Percentiles rank a stretch among this genome's conserved stretches.
These are phyloP conservation scores for Colletotrichum cordylinicola DNA, from an alignment of 2,329 filamentous ascomycete genomes.

Conservation along the genomic window DNA sequence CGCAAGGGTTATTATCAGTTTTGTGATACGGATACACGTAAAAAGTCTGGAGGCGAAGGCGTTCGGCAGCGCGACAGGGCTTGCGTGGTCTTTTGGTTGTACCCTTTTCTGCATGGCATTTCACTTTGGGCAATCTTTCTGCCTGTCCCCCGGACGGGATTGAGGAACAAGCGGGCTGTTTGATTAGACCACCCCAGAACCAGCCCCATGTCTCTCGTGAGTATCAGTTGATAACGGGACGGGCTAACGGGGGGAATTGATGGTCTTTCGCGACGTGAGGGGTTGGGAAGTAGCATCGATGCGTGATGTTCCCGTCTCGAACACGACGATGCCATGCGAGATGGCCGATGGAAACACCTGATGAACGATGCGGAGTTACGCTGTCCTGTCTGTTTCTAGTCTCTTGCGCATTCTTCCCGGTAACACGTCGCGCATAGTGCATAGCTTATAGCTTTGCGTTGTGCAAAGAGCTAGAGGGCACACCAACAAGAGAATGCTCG, in stretches of 20 bases:
- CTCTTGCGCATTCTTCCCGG: not conserved
- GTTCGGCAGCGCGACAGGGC: not conserved
- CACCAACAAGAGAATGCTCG: not conserved
- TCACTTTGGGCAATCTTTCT: not conserved
- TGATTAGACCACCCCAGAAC: not conserved
- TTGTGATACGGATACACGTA: not conserved
- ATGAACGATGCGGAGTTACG: not conserved
- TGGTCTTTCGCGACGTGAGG: not conserved
- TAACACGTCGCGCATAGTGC: not conserved
- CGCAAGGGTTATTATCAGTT: not conserved
- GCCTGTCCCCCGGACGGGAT: not conserved
- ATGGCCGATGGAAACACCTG: slow-evolving; percentile 5
- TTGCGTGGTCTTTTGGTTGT: not conserved
- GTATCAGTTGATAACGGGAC: not conserved
- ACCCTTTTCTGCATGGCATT: slow-evolving; percentile 2
- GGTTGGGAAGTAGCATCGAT: not conserved
- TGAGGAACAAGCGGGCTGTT: not conserved
- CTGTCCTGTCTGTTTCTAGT: not conserved
- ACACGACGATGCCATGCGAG: slow-evolving; percentile 10
- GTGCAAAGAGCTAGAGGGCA: not conserved
- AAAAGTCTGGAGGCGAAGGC: not conserved
- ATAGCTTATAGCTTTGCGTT: not conserved
- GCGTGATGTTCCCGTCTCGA: not conserved
- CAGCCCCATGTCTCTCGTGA: not conserved
- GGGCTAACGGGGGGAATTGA: not conserved